These are phyloP conservation scores for Trichoderma atroviride DNA, from an alignment of 2,329 filamentous ascomycete species.

Conservation along the genomic window DNA sequence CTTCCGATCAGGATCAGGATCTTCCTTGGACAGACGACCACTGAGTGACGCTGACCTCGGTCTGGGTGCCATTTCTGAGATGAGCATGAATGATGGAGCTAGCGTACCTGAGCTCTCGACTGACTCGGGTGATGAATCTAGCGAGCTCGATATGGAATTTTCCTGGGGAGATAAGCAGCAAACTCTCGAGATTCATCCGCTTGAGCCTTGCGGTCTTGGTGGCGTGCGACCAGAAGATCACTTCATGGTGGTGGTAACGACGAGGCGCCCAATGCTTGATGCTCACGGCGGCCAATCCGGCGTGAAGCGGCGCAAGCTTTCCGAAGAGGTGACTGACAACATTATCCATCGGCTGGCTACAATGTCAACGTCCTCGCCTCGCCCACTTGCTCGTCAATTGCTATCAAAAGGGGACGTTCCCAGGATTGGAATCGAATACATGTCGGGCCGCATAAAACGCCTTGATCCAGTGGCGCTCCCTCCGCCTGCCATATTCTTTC, in stretches of 20 bases:
- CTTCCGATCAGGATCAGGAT: conserved; percentile 54
- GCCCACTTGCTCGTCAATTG: conserved; percentile 14
- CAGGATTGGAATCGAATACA: conserved; percentile 49
- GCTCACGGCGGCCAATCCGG: not conserved
- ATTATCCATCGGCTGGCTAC: conserved; percentile 48
- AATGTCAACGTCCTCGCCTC: conserved; percentile 47
- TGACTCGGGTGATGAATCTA: conserved; percentile 42
- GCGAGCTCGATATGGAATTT: conserved; percentile 50
- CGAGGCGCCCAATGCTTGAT: conserved; percentile 46
- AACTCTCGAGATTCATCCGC: conserved; percentile 40
- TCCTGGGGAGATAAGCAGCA: conserved; percentile 50
- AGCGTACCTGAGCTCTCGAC: conserved; percentile 37
- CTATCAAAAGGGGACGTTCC: conserved; percentile 12
- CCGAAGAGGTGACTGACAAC: conserved; percentile 42
- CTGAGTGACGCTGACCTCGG: conserved; percentile 45
- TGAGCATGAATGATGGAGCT: conserved; percentile 36
- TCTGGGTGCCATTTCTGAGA: conserved; percentile 31
- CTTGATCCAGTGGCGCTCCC: conserved; percentile 54
- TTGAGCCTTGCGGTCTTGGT: conserved; percentile 62
- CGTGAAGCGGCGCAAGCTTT: conserved; percentile 21
- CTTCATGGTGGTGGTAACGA: conserved; percentile 60
- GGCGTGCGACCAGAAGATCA: conserved; percentile 66
- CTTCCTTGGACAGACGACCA: conserved; percentile 52
- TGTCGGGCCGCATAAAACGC: conserved; percentile 46
- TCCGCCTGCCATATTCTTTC: conserved; percentile 56